A percentile compares a stretch with the other conserved stretches of the same genome.
phyloP scores from a whole-genome alignment of 345 rosid species.

The Schrenkiella parvula region DNA sequence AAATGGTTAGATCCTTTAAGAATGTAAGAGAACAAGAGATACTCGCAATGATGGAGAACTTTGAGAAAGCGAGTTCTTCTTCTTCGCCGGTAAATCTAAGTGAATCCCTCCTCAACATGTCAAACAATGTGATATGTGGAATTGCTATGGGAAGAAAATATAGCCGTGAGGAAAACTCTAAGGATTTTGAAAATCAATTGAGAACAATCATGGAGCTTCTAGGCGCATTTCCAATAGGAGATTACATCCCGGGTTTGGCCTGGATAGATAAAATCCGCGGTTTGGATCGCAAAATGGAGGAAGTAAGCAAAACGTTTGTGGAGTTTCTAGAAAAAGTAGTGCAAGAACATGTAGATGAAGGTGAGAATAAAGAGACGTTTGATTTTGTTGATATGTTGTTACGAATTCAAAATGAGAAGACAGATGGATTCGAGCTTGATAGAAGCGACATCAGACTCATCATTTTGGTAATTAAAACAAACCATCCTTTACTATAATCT shows the following conservation, averaged over 20 bases:
- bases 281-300: constrained; percentile 2
- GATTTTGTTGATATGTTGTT: constrained; percentile 19
- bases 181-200: constrained; percentile 31
- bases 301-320: constrained; percentile 25
- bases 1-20: constrained; percentile 39
- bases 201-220: constrained; percentile 27
- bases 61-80: constrained; percentile 15
- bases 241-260: constrained; percentile 46
- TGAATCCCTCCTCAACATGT: constrained; percentile 13
- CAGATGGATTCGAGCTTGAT: constrained; percentile 18
- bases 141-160: constrained; percentile 51
- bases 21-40: constrained; percentile 46
- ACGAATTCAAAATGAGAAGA: constrained; percentile 30
- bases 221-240: constrained; percentile 41
- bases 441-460: constrained; percentile 35
- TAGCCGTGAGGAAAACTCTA: constrained; percentile 27
- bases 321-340: constrained; percentile 24
- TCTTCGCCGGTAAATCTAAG: constrained; percentile 39
- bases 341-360: constrained; percentile 11
- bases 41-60: constrained; percentile 17
- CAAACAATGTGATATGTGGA: constrained; percentile 48
- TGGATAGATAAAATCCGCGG: constrained; percentile 40
- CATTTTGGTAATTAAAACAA: constrained; percentile 31
- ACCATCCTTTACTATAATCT: too few relatives aligned
- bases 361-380: not conserved